Evolutionary conservation across 2,329 filamentous ascomycete genomes (phyloP).

Genomic region (Diplodia corticola): DNA sequence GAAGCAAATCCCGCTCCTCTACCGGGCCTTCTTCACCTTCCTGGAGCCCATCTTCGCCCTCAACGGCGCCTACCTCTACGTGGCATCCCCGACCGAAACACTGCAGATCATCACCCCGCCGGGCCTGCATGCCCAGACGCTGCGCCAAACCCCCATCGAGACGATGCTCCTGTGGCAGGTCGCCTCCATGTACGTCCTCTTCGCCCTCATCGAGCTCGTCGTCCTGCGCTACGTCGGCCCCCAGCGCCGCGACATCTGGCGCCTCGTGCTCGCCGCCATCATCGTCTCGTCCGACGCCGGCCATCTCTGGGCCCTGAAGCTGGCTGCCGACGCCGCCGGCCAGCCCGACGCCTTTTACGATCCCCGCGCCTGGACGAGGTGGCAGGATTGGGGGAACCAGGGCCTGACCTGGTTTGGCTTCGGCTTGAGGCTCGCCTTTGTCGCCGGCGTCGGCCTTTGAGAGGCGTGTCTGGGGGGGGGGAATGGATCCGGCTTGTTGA

Average conservation of each 20-base stretch:
- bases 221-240: constrained; percentile 31
- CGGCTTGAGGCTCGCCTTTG: constrained; percentile 29
- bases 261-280: constrained; percentile 28
- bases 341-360: constrained; percentile 21
- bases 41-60: constrained; percentile 33
- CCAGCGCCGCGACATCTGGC: constrained; percentile 30
- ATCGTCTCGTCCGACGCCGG: constrained; percentile 30
- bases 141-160: constrained; percentile 29
- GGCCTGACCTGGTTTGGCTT: constrained; percentile 30
- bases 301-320: constrained; percentile 28
- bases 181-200: constrained; percentile 32
- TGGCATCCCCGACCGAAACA: constrained; percentile 26
- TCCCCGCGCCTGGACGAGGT: constrained; percentile 27
- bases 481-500: no score
- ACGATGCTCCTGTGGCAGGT: constrained; percentile 33
- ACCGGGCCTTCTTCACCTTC: constrained; percentile 33
- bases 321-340: constrained; percentile 27
- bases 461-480: no score
- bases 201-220: constrained; percentile 32
- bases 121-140: constrained; percentile 26
- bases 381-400: constrained; percentile 38
- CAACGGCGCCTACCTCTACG: constrained; percentile 34
- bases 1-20: constrained; percentile 26
- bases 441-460: constrained; percentile 29
- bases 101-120: constrained; percentile 28